Percentiles rank a stretch among this genome's conserved stretches.
phyloP scores from a whole-genome alignment of 2,329 filamentous ascomycete genomes.

The Aspergillus aculeatinus region DNA sequence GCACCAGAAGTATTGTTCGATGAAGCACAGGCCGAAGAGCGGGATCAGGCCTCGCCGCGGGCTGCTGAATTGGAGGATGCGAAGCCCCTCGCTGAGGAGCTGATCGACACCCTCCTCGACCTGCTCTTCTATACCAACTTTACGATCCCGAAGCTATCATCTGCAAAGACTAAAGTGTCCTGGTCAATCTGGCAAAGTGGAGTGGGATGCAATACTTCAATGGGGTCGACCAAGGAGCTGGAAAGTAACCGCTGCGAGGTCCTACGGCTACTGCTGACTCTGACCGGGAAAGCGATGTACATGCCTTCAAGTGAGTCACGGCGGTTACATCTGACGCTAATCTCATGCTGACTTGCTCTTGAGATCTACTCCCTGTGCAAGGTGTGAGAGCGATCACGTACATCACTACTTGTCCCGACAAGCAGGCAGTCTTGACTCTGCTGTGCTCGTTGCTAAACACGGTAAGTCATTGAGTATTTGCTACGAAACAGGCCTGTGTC shows the following conservation, averaged over 20 bases:
- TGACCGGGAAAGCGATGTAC: slow-evolving; percentile 92
- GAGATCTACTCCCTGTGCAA: slow-evolving; percentile 69
- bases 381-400: slow-evolving; percentile 85
- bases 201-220: slow-evolving; percentile 87
- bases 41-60: slow-evolving; percentile 42
- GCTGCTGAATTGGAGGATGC: slow-evolving; percentile 72
- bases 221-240: slow-evolving; percentile 84
- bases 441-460: slow-evolving; percentile 94
- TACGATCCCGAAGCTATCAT: slow-evolving; percentile 71
- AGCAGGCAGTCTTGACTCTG: slow-evolving; percentile 85
- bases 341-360: slow-evolving; percentile 13
- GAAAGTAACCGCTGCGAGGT: slow-evolving; percentile 93
- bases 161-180: slow-evolving; percentile 74
- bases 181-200: slow-evolving; percentile 98
- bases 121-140: slow-evolving; percentile 89
- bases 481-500: not conserved
- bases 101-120: slow-evolving; percentile 86
- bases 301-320: slow-evolving; percentile 65
- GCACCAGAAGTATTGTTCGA: slow-evolving; percentile 81
- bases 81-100: slow-evolving; percentile 85
- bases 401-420: slow-evolving; percentile 81
- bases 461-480: slow-evolving; percentile 51
- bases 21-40: slow-evolving; percentile 59
- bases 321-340: not conserved
- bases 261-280: slow-evolving; percentile 76